phyloP scores from a whole-genome alignment of 1,284 basidiomycete genomes.

The Xerocomus minutiporus region DNA sequence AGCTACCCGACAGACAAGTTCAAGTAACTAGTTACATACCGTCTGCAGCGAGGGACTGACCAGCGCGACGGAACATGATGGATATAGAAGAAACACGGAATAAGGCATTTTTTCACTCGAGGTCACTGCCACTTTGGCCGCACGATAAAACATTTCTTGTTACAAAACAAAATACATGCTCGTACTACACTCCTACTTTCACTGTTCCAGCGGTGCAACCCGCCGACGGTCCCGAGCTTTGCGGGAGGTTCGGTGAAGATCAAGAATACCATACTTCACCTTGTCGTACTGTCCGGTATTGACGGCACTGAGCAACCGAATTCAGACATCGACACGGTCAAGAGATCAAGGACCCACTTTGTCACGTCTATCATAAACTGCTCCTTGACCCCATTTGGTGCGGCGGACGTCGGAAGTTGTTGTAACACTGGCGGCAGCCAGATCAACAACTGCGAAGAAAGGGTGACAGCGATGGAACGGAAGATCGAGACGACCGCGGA shows the following conservation, averaged over 20 bases:
- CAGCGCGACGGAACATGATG: conserved; percentile 54
- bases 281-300: conserved; percentile 65
- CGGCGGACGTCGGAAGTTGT: conserved; percentile 59
- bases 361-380: conserved; percentile 73
- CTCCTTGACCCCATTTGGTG: conserved; percentile 67
- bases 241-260: conserved; percentile 60
- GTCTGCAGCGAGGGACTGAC: conserved; percentile 49
- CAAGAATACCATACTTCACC: conserved; percentile 71
- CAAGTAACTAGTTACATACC: conserved; percentile 36
- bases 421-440: conserved; percentile 76
- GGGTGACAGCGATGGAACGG: conserved; percentile 61
- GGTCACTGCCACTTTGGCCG: background rate
- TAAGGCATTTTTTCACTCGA: background rate
- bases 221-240: conserved; percentile 67
- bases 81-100: conserved; percentile 11
- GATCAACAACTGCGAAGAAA: conserved; percentile 61
- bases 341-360: conserved; percentile 48
- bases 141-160: no score
- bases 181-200: conserved; percentile 2
- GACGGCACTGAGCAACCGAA: conserved; percentile 47
- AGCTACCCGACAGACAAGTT: background rate
- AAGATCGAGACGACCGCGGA: conserved; percentile 76
- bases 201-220: conserved; percentile 40
- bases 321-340: conserved; percentile 10
- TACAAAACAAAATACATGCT: background rate